Conservation (phyloP, 768 basidiomycete genomes). For the Suillus americanus region DNA sequence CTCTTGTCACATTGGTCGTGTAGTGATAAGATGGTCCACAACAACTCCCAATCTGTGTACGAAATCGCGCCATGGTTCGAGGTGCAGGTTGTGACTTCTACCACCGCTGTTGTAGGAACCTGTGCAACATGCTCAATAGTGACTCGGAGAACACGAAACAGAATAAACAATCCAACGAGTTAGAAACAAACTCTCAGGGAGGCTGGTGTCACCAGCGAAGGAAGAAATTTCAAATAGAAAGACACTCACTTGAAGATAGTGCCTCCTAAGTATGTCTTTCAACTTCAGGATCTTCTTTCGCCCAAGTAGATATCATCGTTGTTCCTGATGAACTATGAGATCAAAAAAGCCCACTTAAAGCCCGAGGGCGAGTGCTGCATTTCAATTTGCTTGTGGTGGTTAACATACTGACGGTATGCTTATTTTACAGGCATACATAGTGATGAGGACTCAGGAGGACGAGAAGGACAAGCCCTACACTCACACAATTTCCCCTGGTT, state of each 20-base stretch:
- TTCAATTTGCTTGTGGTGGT: too few species aligned
- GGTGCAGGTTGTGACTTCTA: constrained; percentile 49
- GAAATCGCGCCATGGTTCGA: constrained; percentile 71
- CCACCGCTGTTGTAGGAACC: constrained; percentile 50
- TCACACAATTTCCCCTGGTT: not conserved
- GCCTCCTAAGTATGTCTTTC: too few species aligned
- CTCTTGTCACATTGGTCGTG: not conserved
- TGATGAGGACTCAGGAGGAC: not conserved
- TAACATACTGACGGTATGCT: not conserved
- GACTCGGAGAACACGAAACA: not conserved
- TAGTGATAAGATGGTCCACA: not conserved
- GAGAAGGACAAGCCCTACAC: not conserved
- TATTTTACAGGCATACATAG: not conserved
- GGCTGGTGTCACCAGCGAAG: constrained; percentile 41
- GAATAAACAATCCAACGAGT: constrained; percentile 24
- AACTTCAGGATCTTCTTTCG: not conserved
- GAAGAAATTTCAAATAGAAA: constrained; percentile 34
- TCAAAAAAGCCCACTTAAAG: not conserved
- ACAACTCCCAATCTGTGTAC: constrained; percentile 63
- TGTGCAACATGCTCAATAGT: constrained; percentile 16
- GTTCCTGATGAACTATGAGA: not conserved
- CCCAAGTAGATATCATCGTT: not conserved
- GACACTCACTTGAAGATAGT: constrained; percentile 10
- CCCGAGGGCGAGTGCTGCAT: not conserved
- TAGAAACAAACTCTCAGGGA: constrained; percentile 20